Percentiles rank a stretch among this genome's conserved stretches.
Evolutionary conservation across 257 asterid species (phyloP).

Genomic region (Capsicum chinense): DNA sequence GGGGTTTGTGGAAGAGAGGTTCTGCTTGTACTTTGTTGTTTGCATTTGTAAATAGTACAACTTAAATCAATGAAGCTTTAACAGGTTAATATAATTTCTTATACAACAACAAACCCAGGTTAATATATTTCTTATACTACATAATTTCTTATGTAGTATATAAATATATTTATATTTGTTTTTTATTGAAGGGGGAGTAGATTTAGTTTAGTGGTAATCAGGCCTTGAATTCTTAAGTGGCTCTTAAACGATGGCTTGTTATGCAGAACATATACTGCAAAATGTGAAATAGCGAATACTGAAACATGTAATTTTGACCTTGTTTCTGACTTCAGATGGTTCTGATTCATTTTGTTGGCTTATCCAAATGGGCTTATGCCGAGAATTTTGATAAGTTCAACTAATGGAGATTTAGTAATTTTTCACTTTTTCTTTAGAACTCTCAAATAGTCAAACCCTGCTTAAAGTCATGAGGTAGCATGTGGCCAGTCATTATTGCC

Average conservation of each 20-base stretch:
- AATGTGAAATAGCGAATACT: not conserved
- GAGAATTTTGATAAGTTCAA: not conserved
- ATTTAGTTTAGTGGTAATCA: not conserved
- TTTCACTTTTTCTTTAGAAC: not conserved
- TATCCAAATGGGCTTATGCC: not conserved
- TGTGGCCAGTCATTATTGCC: not conserved
- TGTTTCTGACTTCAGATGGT: constrained; percentile 23
- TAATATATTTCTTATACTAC: not conserved
- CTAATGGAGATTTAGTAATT: not conserved
- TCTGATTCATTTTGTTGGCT: constrained; percentile 23
- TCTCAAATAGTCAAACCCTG: not conserved
- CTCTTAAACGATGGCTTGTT: constrained; percentile 8
- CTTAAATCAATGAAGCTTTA: not conserved
- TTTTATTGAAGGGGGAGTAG: not conserved
- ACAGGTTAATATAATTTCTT: not conserved
- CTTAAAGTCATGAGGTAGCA: not conserved
- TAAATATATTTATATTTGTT: too few relatives aligned
- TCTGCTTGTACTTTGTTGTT: constrained; percentile 4
- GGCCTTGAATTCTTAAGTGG: not conserved
- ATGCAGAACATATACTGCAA: constrained; percentile 16
- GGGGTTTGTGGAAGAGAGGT: not conserved
- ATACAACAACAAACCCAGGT: not conserved
- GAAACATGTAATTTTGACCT: constrained; percentile 14
- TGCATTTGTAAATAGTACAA: constrained; percentile 11
- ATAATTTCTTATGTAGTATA: not conserved